These are phyloP conservation scores for Sugiyamaella qingdaonensis DNA, from an alignment of 805 yeast species.

Conservation along the genomic window DNA sequence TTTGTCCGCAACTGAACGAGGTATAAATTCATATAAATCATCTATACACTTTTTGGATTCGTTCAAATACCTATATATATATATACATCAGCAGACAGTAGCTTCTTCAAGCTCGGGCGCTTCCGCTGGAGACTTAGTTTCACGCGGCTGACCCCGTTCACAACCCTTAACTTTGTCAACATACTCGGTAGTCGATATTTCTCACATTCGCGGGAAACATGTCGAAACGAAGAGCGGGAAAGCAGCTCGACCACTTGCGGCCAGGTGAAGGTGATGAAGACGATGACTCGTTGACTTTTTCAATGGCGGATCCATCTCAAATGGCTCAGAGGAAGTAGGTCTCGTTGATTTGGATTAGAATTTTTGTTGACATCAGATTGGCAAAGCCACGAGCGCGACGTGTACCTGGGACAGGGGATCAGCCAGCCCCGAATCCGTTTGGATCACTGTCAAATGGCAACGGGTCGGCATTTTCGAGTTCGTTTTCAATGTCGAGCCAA, in stretches of 20 bases:
- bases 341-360: neutral
- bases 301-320: constrained; percentile 53
- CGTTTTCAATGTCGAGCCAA: neutral
- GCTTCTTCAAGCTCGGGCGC: too few species aligned
- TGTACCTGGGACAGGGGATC: neutral
- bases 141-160: too few species aligned
- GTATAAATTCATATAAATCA: too few species aligned
- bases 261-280: constrained; percentile 33
- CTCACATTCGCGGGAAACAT: neutral
- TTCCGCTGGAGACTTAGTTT: too few species aligned
- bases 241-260: constrained; percentile 58
- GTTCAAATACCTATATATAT: too few species aligned
- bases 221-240: constrained; percentile 58
- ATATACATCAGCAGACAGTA: too few species aligned
- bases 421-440: constrained; percentile 10
- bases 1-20: too few species aligned
- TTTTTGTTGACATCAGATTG: constrained; percentile 8
- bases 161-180: too few species aligned
- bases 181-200: too few species aligned
- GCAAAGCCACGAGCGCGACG: constrained; percentile 10
- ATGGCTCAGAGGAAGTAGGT: constrained; percentile 58
- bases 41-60: too few species aligned
- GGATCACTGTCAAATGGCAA: too few species aligned
- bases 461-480: too few species aligned
- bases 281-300: constrained; percentile 26